Percentiles rank a stretch among this genome's conserved stretches.
Conservation (phyloP, 768 basidiomycete genomes). For the Coprinopsis marcescibilis region DNA sequence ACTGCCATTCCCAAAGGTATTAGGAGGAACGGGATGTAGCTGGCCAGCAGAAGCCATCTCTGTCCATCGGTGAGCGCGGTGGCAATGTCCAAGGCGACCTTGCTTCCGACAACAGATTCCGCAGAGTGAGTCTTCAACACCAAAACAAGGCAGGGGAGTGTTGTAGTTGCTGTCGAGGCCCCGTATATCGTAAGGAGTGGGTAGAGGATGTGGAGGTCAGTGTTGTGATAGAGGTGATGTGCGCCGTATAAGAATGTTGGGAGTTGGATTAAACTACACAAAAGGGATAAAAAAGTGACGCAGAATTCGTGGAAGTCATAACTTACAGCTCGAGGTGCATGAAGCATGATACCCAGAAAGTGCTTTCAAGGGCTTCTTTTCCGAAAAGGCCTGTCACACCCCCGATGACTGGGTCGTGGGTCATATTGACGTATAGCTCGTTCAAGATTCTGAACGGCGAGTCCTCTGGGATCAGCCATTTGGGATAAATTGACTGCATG, state of each 20-base stretch:
- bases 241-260: conserved; percentile 70
- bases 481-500: conserved; percentile 39
- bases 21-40: conserved; percentile 73
- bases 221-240: conserved; percentile 9
- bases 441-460: conserved; percentile 36
- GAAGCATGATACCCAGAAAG: not conserved
- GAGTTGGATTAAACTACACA: conserved; percentile 57
- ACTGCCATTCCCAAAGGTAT: conserved; percentile 60
- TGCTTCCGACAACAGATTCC: too few species aligned
- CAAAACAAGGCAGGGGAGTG: conserved; percentile 60
- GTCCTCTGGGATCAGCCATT: conserved; percentile 38
- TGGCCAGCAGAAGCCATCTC: conserved; percentile 49
- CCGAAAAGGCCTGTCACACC: conserved; percentile 27
- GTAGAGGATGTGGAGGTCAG: conserved; percentile 35
- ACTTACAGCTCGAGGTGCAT: conserved; percentile 1
- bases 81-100: conserved; percentile 18
- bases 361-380: not conserved
- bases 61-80: conserved; percentile 46
- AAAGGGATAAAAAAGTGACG: not conserved
- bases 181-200: conserved; percentile 66
- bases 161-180: conserved; percentile 74
- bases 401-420: conserved; percentile 63
- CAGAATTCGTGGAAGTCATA: not conserved
- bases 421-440: conserved; percentile 46
- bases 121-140: conserved; percentile 49